Conservation (phyloP, 768 basidiomycete genomes). For the Strobilomyces dryophilus region DNA sequence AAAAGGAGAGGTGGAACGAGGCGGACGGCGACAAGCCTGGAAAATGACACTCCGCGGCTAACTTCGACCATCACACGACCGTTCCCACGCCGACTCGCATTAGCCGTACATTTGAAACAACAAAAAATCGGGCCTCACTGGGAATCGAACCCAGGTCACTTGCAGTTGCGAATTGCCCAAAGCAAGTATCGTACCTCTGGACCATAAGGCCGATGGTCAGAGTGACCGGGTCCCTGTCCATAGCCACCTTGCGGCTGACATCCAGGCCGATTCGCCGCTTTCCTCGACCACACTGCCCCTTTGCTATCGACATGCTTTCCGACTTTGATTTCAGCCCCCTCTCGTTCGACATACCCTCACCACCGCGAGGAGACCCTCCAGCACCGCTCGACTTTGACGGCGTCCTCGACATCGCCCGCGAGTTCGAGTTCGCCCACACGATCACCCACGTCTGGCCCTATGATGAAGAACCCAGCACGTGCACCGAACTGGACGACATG, state of each 20-base stretch:
- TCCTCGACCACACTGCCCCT: not conserved
- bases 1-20: conserved; percentile 18
- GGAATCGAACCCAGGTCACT: conserved; percentile 40
- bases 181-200: conserved; percentile 36
- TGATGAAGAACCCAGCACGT: conserved; percentile 10
- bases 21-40: conserved; percentile 15
- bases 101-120: not conserved
- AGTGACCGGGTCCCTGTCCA: conserved; percentile 38
- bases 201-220: conserved; percentile 29
- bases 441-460: conserved; percentile 20
- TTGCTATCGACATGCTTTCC: conserved; percentile 25
- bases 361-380: conserved; percentile 1
- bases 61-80: conserved; percentile 9
- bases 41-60: conserved; percentile 26
- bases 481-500: conserved; percentile 19
- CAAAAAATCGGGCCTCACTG: conserved; percentile 29
- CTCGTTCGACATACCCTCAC: conserved; percentile 4
- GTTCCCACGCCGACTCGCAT: conserved; percentile 23
- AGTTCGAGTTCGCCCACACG: conserved; percentile 25
- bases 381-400: conserved; percentile 21
- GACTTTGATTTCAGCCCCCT: conserved; percentile 4
- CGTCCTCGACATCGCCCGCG: conserved; percentile 27
- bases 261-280: not conserved
- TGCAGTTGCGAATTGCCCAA: conserved; percentile 21
- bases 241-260: conserved; percentile 28